Conservation (phyloP, 768 basidiomycete genomes). For the Cubamyces sp. region DNA sequence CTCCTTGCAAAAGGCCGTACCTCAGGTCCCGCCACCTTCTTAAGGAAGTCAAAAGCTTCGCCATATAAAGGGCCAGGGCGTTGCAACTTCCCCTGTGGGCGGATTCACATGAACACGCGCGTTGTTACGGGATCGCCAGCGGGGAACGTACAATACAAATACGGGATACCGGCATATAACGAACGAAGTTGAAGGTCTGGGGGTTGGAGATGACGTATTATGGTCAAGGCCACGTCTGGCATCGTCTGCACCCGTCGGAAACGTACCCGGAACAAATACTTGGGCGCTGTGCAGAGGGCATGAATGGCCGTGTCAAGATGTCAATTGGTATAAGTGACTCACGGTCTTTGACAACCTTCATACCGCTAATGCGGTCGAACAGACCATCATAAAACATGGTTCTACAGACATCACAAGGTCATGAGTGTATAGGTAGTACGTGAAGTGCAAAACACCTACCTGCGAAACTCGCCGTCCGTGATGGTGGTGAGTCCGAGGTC, state of each 20-base stretch:
- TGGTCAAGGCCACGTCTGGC: constrained; percentile 6
- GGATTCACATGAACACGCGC: not conserved
- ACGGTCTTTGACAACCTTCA: constrained; percentile 49
- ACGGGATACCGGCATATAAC: constrained; percentile 15
- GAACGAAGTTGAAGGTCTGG: constrained; percentile 33
- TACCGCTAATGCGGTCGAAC: constrained; percentile 64
- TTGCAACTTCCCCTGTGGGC: constrained; percentile 57
- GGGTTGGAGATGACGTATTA: constrained; percentile 13
- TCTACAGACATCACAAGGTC: constrained; percentile 34
- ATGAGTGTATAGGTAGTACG: not conserved
- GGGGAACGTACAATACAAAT: constrained; percentile 4
- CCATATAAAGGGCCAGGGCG: constrained; percentile 61
- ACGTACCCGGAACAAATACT: constrained; percentile 44
- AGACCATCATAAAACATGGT: constrained; percentile 65
- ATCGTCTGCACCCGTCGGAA: not conserved
- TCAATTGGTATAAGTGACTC: constrained; percentile 10
- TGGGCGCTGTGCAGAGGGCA: constrained; percentile 7
- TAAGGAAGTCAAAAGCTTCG: constrained; percentile 63
- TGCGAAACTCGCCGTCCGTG: constrained; percentile 59
- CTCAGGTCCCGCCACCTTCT: constrained; percentile 56
- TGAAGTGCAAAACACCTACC: constrained; percentile 23
- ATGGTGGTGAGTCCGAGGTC: constrained; percentile 59
- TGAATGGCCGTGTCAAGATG: not conserved
- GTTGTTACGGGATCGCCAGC: too few relatives aligned
- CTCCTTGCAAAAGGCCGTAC: constrained; percentile 33